These are phyloP conservation scores for Iberis pinnata DNA, from an alignment of 345 rosid genomes.

Conservation along the genomic window DNA sequence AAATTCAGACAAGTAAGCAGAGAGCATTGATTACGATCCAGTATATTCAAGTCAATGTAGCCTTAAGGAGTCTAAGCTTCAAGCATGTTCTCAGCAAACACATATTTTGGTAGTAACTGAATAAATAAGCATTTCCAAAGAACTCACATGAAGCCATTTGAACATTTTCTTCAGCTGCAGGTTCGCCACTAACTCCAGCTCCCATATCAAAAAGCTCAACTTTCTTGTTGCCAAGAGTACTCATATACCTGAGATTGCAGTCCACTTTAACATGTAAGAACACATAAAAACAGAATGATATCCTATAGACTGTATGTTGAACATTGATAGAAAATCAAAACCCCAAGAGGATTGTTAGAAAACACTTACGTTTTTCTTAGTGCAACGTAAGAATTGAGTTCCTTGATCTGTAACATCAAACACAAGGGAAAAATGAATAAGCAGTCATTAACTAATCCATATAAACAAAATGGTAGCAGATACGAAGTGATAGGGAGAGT, in stretches of 20 bases:
- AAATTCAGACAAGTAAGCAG: not conserved
- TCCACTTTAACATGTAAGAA: constrained; percentile 15
- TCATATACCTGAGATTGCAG: constrained; percentile 56
- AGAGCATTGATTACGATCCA: constrained; percentile 8
- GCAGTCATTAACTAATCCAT: not conserved
- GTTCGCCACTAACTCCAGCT: constrained; percentile 78
- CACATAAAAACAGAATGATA: constrained; percentile 3
- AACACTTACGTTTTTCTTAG: constrained; percentile 83
- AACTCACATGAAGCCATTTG: constrained; percentile 80
- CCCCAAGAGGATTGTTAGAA: not conserved
- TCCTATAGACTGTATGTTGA: not conserved
- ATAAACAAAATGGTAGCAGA: constrained; percentile 6
- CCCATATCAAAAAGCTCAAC: constrained; percentile 89
- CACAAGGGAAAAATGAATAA: constrained; percentile 1
- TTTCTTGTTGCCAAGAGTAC: constrained; percentile 83
- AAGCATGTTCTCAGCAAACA: constrained; percentile 1
- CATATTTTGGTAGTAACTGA: constrained; percentile 5
- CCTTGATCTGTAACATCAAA: constrained; percentile 66
- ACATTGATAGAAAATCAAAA: not conserved
- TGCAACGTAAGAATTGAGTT: constrained; percentile 90
- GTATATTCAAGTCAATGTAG: constrained; percentile 4
- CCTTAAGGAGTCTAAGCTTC: constrained; percentile 1
- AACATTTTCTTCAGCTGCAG: constrained; percentile 76
- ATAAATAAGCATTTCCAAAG: constrained; percentile 7
- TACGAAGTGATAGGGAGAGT: not conserved